Evolutionary conservation across 805 yeast genomes (phyloP).

Genomic region (Lipomyces mesembrius): DNA sequence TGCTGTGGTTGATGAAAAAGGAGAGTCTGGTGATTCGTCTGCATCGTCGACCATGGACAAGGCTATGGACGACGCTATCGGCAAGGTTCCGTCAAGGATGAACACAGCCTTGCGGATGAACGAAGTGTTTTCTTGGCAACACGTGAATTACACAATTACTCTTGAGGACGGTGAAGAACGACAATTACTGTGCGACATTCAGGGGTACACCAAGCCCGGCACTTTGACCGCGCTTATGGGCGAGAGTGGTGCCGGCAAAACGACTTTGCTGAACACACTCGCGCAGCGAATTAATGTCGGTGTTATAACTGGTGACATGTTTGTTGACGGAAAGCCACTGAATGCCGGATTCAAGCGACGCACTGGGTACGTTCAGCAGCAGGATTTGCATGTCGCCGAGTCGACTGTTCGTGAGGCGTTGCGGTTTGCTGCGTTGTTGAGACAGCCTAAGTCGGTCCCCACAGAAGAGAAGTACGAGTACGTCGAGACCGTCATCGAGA

Average conservation of each 20-base stretch:
- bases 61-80: slow-evolving; percentile 41
- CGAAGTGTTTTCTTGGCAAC: slow-evolving; percentile 61
- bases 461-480: slow-evolving; percentile 64
- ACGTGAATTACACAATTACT: slow-evolving; percentile 62
- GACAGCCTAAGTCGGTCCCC: slow-evolving; percentile 67
- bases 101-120: slow-evolving; percentile 22
- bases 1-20: slow-evolving; percentile 4
- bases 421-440: slow-evolving; percentile 68
- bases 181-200: slow-evolving; percentile 53
- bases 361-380: slow-evolving; percentile 83
- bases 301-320: slow-evolving; percentile 69
- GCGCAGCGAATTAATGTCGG: slow-evolving; percentile 75
- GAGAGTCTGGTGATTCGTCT: slow-evolving; percentile 36
- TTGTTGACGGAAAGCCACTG: slow-evolving; percentile 69
- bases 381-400: slow-evolving; percentile 71
- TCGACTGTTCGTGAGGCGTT: slow-evolving; percentile 77
- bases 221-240: slow-evolving; percentile 84
- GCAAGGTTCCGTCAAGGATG: slow-evolving; percentile 25
- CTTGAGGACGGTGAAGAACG: slow-evolving; percentile 47
- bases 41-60: slow-evolving; percentile 6
- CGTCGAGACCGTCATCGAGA: slow-evolving; percentile 67
- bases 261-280: slow-evolving; percentile 72
- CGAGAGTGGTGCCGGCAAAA: slow-evolving; percentile 86
- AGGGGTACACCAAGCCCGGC: slow-evolving; percentile 81
- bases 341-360: slow-evolving; percentile 73